These are phyloP conservation scores for Euphorbia peplus DNA, from an alignment of 345 rosid genomes.

Conservation along the genomic window DNA sequence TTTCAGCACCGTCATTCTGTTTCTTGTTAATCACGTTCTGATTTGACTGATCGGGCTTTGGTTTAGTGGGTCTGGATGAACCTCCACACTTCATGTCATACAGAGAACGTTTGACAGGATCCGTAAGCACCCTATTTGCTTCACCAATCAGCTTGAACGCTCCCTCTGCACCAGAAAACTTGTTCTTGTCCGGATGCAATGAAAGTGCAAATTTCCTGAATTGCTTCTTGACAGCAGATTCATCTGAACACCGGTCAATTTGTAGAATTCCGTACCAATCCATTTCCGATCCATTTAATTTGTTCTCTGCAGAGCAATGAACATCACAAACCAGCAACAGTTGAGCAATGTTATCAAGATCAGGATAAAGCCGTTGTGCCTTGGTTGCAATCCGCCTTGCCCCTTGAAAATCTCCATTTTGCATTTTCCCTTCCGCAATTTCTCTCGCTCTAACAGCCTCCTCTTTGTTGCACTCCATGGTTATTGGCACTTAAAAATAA, in stretches of 20 bases:
- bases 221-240: conserved; percentile 66
- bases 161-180: conserved; percentile 80
- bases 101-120: conserved; percentile 42
- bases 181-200: conserved; percentile 93
- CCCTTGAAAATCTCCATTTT: conserved; percentile 47
- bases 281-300: conserved; percentile 46
- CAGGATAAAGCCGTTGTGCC: conserved; percentile 65
- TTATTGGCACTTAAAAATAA: conserved; percentile 4
- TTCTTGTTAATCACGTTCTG: conserved; percentile 26
- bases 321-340: conserved; percentile 73
- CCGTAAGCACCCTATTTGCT: conserved; percentile 61
- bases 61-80: conserved; percentile 21
- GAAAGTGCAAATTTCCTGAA: conserved; percentile 72
- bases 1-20: conserved; percentile 25
- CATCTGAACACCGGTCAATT: conserved; percentile 49
- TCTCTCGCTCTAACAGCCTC: conserved; percentile 72
- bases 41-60: conserved; percentile 32
- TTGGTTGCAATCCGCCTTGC: conserved; percentile 54
- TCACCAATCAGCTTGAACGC: conserved; percentile 90
- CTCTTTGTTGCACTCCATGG: conserved; percentile 87
- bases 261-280: conserved; percentile 93
- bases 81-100: conserved; percentile 53
- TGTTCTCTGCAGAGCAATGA: conserved; percentile 56
- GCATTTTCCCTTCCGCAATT: conserved; percentile 63
- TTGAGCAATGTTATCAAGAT: conserved; percentile 58